Percentiles rank a stretch among this genome's conserved stretches.
phyloP scores from a whole-genome alignment of 371 early-diverging fungal genomes.

The Zancudomyces culisetae region DNA sequence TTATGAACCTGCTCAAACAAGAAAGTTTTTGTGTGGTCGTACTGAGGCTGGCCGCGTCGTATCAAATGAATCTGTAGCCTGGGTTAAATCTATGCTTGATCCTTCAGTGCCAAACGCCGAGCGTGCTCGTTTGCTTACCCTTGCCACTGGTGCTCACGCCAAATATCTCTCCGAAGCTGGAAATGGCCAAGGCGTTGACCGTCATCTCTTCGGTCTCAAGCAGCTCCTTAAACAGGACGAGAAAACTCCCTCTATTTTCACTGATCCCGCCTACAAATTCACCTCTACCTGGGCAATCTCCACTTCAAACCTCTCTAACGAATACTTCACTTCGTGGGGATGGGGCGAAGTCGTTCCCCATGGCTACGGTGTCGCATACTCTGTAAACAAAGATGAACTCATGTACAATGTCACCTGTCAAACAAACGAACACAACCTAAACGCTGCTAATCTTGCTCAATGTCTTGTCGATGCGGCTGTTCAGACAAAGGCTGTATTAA shows the following conservation, averaged over 20 bases:
- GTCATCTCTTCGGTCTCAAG: slow-evolving; percentile 71
- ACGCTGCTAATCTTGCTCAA: slow-evolving; percentile 33
- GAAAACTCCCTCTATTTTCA: slow-evolving; percentile 56
- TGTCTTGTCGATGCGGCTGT: slow-evolving; percentile 50
- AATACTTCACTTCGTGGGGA: slow-evolving; percentile 82
- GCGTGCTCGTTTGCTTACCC: slow-evolving; percentile 45
- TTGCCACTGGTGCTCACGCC: slow-evolving; percentile 57
- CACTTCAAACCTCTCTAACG: slow-evolving; percentile 78
- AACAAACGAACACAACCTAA: slow-evolving; percentile 26
- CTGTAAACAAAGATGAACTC: slow-evolving; percentile 64
- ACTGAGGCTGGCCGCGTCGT: slow-evolving; percentile 90
- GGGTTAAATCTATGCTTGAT: slow-evolving; percentile 73
- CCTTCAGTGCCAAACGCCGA: slow-evolving; percentile 25
- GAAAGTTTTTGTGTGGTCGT: slow-evolving; percentile 77
- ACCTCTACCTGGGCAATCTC: slow-evolving; percentile 86
- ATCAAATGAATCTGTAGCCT: slow-evolving; percentile 53
- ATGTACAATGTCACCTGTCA: slow-evolving; percentile 71
- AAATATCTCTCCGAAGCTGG: slow-evolving; percentile 62
- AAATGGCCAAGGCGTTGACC: slow-evolving; percentile 74
- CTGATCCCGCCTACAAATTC: slow-evolving; percentile 56
- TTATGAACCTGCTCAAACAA: slow-evolving; percentile 81
- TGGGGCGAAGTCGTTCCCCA: slow-evolving; percentile 94
- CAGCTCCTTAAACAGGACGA: slow-evolving; percentile 47
- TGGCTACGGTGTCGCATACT: slow-evolving; percentile 89
- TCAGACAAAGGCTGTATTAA: slow-evolving; percentile 54